phyloP scores from a whole-genome alignment of 2,329 filamentous ascomycete genomes.

The Colletotrichum sp. region DNA sequence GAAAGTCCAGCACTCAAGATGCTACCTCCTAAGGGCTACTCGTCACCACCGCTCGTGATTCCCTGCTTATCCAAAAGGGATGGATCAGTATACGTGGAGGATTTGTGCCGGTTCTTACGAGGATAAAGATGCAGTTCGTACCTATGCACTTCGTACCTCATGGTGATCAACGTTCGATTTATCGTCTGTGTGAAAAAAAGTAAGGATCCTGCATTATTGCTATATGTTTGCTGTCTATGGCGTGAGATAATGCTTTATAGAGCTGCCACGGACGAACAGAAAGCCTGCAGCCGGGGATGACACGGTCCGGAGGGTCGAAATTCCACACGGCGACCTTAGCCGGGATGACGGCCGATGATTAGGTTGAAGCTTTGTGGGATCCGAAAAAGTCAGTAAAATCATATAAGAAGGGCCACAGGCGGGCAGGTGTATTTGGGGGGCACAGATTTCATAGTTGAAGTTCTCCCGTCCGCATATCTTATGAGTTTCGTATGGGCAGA shows the following conservation, averaged over 20 bases:
- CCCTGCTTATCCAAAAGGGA: too few species aligned
- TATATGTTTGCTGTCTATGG: not conserved
- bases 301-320: not conserved
- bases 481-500: not conserved
- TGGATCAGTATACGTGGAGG: not conserved
- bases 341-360: accelerated
- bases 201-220: too few species aligned
- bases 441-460: too few species aligned
- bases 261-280: not conserved
- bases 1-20: accelerated
- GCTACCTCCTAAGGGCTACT: too few species aligned
- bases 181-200: too few species aligned
- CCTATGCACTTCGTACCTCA: not conserved
- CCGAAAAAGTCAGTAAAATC: accelerated
- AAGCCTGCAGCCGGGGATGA: not conserved
- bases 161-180: accelerated
- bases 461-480: too few species aligned
- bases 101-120: not conserved
- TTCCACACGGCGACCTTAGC: not conserved
- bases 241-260: not conserved
- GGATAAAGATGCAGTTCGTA: not conserved
- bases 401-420: not conserved
- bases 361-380: not conserved
- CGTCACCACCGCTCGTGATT: accelerated
- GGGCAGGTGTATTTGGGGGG: too few species aligned